Evolutionary conservation across 164 flowering plant species (phyloP), one percentile per base, ranked within the genome.

Genomic region (Vitis labrusca): DNA sequence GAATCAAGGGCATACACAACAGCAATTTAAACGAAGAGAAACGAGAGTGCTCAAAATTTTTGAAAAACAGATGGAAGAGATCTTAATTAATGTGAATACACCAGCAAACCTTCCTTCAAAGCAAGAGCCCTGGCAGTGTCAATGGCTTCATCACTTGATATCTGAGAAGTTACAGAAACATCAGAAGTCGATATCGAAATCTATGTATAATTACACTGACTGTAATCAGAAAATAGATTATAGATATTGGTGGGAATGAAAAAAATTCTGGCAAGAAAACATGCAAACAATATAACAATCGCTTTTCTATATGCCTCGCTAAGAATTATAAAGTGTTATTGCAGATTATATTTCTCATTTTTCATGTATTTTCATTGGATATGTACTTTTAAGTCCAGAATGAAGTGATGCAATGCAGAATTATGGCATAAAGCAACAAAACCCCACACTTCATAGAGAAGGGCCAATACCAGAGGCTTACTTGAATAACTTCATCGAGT

Each of bases 111-210:
- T 74, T 84, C 85, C 74, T 84, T 78, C 59, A 78, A 59, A 7
- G 85, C 87, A 65, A 84, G 73, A 61, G 66, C 81, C 78, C 73
- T 84, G 50, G 88, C 85, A 47, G 80, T 84, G 66, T 84, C 88
- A 68, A 82, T 82, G 17, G 88, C 78, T 74, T 84, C 88, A 2
- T 82, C 84, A 75, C 85, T 84, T 52, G 85, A 80, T 65, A 84
- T 47, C 88, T 84, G 75, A 7, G 37, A 61, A 61, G 8, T 49
- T 12, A 27, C 10, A 47, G 15, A 65, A 19, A 68, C 17, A 54
- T 16, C 3, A 51, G 14, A 5, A 47, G 17, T 62, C 5, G 30
- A 54, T 23, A n/a, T 47, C 44, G 37, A 5, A 63, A 44, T 23
- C 27, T 23, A 23, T 23, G 27, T 23, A 23, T 23, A 1, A 23